phyloP scores from a whole-genome alignment of 2,329 filamentous ascomycete species.

The Epichloe festucae region DNA sequence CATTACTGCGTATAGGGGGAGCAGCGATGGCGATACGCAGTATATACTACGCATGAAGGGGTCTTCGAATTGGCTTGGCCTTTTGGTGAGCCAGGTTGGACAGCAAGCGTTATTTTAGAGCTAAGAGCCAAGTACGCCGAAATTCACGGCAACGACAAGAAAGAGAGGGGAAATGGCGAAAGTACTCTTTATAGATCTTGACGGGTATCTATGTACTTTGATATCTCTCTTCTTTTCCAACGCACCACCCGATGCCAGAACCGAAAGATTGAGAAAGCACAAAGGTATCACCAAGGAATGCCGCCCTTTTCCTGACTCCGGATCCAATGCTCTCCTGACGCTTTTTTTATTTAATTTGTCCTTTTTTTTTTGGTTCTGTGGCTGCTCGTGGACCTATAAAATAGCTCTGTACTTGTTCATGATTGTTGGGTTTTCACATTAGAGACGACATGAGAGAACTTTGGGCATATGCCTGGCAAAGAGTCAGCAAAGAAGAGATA shows the following conservation, averaged over 20 bases:
- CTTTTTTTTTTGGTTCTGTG: neutral
- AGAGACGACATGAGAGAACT: slow-evolving; percentile 68
- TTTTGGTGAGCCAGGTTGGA: slow-evolving; percentile 37
- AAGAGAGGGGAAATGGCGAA: slow-evolving; percentile 8
- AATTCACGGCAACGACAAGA: neutral
- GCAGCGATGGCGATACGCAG: slow-evolving; percentile 26
- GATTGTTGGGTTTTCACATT: slow-evolving; percentile 36
- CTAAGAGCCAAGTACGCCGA: slow-evolving; percentile 13
- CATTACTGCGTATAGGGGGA: slow-evolving; percentile 50
- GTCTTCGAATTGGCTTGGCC: slow-evolving; percentile 52
- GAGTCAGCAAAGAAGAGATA: slow-evolving; percentile 12
- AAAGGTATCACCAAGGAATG: slow-evolving; percentile 1
- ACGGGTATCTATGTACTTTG: slow-evolving; percentile 9
- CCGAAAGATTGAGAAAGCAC: neutral
- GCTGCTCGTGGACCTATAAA: neutral
- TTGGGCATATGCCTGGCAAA: slow-evolving; percentile 61
- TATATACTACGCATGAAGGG: slow-evolving; percentile 41
- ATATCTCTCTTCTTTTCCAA: neutral
- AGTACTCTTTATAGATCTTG: slow-evolving; percentile 4
- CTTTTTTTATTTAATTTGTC: neutral
- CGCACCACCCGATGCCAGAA: neutral
- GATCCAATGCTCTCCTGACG: slow-evolving; percentile 4
- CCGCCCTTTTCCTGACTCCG: slow-evolving; percentile 7
- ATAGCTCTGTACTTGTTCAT: neutral
- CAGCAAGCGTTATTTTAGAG: slow-evolving; percentile 29